Evolutionary conservation across 768 basidiomycete genomes (phyloP), one percentile per base, ranked within the genome.

Genomic region (Suillus hirtellus): DNA sequence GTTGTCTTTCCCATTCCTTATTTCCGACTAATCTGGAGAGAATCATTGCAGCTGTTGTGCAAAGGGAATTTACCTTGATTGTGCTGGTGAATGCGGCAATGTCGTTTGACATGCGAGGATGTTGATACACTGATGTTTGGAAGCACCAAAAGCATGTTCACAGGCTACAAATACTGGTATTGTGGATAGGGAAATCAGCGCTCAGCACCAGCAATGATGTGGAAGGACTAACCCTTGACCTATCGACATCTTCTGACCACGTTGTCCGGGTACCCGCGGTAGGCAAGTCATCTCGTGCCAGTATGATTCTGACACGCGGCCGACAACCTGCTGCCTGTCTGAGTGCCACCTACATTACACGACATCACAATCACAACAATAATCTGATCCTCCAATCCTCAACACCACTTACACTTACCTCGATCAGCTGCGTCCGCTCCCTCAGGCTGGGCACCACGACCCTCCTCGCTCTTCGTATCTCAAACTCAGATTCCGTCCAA

Each of bases 391-490:
- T 53, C 10, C 15, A 15, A 58, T 11, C 9, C 15, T 14, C 55
- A 24, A 27, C 31, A 31, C 6, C 38, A 15, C 55, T 17, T 27
- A 6, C 14, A 15, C 67, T 64, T 46, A 76, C 73, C 52, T 50
- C 66, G 62, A 76, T 59, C 56, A 76, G 38, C 56, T 64, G 59
- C 3, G 65, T 71, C 55, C 55, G 71, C 53, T 65, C 66, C 64
- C 58, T 8, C 35, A 37, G 7, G 8, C 35, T 58, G 40, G 60
- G 60, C 10, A 73, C 59, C 2, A 58, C 24, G 0, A 75, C 64
- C 46, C 49, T 76, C 52, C 46, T 69, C 11, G 73, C 74, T 27
- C 52, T 75, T 38, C 65, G 66, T 40, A 76, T 73, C 34, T 68
- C 65, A 17, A 68, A 72, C 46, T 64, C 65, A 31, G 35, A 61